phyloP scores from a whole-genome alignment of 164 flowering plant genomes.

The Cinnamomum chago region DNA sequence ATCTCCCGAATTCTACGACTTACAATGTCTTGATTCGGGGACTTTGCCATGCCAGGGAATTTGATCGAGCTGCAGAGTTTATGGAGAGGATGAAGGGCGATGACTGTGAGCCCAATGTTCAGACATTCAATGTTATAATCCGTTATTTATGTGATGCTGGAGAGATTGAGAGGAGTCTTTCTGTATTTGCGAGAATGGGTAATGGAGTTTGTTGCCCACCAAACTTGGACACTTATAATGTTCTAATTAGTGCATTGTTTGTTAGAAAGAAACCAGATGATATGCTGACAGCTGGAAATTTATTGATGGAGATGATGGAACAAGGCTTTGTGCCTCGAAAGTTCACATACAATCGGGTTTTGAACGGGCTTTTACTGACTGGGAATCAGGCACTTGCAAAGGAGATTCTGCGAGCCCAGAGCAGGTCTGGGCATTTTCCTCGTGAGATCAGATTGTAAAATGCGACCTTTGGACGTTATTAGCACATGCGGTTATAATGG shows the following conservation, averaged over 20 bases:
- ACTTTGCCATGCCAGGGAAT: slow-evolving; percentile 58
- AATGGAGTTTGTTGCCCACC: slow-evolving; percentile 58
- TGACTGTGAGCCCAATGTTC: slow-evolving; percentile 69
- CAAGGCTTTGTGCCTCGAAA: slow-evolving; percentile 76
- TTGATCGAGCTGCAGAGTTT: slow-evolving; percentile 63
- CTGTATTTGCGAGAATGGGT: slow-evolving; percentile 57
- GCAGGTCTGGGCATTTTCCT: slow-evolving; percentile 54
- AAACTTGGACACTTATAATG: slow-evolving; percentile 82
- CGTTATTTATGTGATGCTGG: slow-evolving; percentile 72
- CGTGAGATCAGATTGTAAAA: slow-evolving; percentile 53
- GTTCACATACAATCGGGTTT: slow-evolving; percentile 62
- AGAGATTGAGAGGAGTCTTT: slow-evolving; percentile 66
- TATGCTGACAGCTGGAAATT: slow-evolving; percentile 72
- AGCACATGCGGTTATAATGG: too few species aligned
- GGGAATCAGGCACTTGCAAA: slow-evolving; percentile 83
- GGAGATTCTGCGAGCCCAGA: slow-evolving; percentile 69
- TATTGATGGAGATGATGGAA: slow-evolving; percentile 85
- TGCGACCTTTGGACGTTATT: background rate
- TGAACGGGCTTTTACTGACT: slow-evolving; percentile 78
- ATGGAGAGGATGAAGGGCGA: slow-evolving; percentile 56
- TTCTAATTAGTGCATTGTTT: slow-evolving; percentile 76
- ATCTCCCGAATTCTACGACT: slow-evolving; percentile 62
- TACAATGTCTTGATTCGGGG: slow-evolving; percentile 79
- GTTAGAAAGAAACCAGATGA: slow-evolving; percentile 71
- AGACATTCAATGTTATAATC: slow-evolving; percentile 70